A percentile compares a stretch with the other conserved stretches of the same genome.
Conservation (phyloP, 1,284 basidiomycete species). For the Apiotrichum montevideense region DNA sequence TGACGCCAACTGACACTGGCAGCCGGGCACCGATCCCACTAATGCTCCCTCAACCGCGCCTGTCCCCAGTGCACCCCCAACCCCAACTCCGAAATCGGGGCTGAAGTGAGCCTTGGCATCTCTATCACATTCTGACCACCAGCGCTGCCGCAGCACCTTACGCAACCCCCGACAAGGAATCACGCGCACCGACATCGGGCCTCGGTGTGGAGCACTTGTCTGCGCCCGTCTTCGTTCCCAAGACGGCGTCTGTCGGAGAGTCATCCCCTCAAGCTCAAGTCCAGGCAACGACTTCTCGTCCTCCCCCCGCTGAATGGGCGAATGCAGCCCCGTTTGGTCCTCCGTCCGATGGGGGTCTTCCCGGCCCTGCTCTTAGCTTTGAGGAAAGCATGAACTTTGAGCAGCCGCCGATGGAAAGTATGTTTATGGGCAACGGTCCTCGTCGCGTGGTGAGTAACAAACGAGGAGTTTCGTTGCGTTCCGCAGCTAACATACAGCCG, state of each 20-base stretch:
- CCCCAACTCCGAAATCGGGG: slow-evolving; percentile 8
- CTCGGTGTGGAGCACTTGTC: slow-evolving; percentile 30
- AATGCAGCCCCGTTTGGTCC: slow-evolving; percentile 14
- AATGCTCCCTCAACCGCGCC: slow-evolving; percentile 2
- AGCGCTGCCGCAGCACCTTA: slow-evolving; percentile 9
- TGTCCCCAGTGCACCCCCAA: neutral
- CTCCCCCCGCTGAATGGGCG: slow-evolving; percentile 9
- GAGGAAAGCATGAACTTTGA: slow-evolving; percentile 22
- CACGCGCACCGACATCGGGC: slow-evolving; percentile 6
- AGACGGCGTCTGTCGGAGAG: slow-evolving; percentile 47
- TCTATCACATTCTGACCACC: neutral
- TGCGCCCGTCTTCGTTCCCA: slow-evolving; percentile 81
- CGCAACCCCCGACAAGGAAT: slow-evolving; percentile 44
- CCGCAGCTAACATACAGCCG: slow-evolving; percentile 52
- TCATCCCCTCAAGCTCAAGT: slow-evolving; percentile 4
- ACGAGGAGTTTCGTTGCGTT: neutral
- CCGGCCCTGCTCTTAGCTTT: neutral
- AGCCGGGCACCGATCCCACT: slow-evolving; percentile 16
- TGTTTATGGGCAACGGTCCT: slow-evolving; percentile 54
- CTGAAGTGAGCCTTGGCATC: slow-evolving; percentile 10
- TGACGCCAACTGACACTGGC: neutral
- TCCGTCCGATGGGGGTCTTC: neutral
- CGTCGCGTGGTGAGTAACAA: slow-evolving; percentile 59
- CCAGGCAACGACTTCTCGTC: neutral
- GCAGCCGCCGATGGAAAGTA: slow-evolving; percentile 16